A percentile compares a stretch with the other conserved stretches of the same genome.
Conservation (phyloP, 1,139 yeast species). For the Diutina ranongensis region DNA sequence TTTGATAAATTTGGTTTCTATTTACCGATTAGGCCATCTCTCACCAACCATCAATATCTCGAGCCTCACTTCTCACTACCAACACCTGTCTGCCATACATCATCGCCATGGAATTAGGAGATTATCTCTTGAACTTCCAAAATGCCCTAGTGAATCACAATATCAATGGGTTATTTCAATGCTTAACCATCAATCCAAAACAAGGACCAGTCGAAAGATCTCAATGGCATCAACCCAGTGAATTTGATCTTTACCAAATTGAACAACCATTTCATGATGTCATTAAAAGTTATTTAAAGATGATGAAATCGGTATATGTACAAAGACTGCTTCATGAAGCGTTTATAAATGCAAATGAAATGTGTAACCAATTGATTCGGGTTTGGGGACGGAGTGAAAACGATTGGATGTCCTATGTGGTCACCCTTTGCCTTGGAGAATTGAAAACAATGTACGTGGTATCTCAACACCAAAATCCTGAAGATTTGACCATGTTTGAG, state of each 20-base stretch:
- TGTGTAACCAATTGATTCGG: slow-evolving; percentile 41
- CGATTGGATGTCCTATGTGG: slow-evolving; percentile 55
- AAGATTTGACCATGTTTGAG: slow-evolving; percentile 10
- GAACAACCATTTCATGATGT: not conserved
- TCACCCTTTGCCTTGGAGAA: slow-evolving; percentile 45
- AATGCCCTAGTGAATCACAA: slow-evolving; percentile 10
- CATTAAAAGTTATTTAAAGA: slow-evolving; percentile 17
- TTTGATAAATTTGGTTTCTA: no score
- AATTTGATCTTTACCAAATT: slow-evolving; percentile 23
- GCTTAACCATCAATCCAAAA: slow-evolving; percentile 27
- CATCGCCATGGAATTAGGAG: not conserved
- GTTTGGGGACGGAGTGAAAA: slow-evolving; percentile 47
- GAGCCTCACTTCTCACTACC: no score
- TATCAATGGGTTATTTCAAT: slow-evolving; percentile 13
- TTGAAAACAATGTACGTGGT: slow-evolving; percentile 37
- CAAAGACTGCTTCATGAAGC: slow-evolving; percentile 25
- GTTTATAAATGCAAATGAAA: slow-evolving; percentile 28
- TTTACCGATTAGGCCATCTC: no score
- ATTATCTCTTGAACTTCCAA: not conserved
- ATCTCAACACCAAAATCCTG: slow-evolving; percentile 15
- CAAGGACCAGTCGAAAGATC: slow-evolving; percentile 19
- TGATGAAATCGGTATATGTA: slow-evolving; percentile 27
- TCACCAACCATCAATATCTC: no score
- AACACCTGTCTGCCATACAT: no score
- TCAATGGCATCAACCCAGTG: slow-evolving; percentile 24